These are phyloP conservation scores for Corynascus novoguineensis DNA, from an alignment of 495 filamentous ascomycete species.

Conservation along the genomic window DNA sequence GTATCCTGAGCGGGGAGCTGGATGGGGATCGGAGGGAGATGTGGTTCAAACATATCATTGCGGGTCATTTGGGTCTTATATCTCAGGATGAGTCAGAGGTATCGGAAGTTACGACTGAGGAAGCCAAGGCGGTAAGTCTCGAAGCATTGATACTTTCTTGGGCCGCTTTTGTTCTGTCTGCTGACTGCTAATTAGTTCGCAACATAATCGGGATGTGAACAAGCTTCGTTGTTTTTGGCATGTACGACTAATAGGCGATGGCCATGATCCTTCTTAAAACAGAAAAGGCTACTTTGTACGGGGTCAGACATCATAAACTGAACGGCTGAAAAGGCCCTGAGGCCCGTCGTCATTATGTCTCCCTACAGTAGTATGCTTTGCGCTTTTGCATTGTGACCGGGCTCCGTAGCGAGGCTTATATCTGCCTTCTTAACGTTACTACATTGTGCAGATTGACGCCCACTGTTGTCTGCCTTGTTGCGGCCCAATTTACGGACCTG, in stretches of 20 bases:
- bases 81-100: conserved; percentile 53
- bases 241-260: neutral
- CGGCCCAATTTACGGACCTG: conserved; percentile 1
- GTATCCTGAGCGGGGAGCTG: conserved; percentile 64
- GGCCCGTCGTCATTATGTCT: neutral
- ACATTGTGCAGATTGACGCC: neutral
- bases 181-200: conserved; percentile 8
- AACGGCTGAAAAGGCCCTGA: too few species aligned
- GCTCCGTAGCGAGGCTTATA: neutral
- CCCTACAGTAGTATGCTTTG: neutral
- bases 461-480: neutral
- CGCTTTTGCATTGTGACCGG: neutral
- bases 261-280: too few species aligned
- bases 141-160: neutral
- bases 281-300: too few species aligned
- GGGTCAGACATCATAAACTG: too few species aligned
- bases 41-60: conserved; percentile 65
- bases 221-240: neutral
- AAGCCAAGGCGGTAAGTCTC: conserved; percentile 57
- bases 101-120: conserved; percentile 60
- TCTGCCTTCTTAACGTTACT: neutral
- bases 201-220: neutral
- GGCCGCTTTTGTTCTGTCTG: neutral
- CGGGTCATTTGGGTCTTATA: conserved; percentile 66
- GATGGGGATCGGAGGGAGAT: conserved; percentile 76